These are phyloP conservation scores for Allium cepa DNA, from an alignment of 106 monocot species.

Conservation along the genomic window DNA sequence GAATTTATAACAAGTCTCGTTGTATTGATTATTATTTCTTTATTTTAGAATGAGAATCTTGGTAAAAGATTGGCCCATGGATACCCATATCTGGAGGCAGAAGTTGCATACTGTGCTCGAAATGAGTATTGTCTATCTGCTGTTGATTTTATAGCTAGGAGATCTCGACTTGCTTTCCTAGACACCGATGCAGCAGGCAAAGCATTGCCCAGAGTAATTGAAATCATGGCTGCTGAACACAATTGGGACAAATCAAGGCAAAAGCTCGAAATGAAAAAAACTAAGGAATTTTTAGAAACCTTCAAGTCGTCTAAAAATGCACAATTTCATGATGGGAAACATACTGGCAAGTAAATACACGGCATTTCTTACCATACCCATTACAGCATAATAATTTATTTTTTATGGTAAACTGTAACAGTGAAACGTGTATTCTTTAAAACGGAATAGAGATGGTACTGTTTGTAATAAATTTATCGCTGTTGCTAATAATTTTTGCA, in stretches of 20 bases:
- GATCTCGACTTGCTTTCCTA: conserved; percentile 87
- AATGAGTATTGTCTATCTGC: conserved; percentile 93
- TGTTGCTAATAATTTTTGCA: too few relatives aligned
- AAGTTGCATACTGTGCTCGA: conserved; percentile 92
- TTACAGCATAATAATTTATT: too few relatives aligned
- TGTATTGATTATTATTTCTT: neutral
- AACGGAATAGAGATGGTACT: too few relatives aligned
- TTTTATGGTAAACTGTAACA: too few relatives aligned
- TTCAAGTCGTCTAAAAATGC: conserved; percentile 98
- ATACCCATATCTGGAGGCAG: conserved; percentile 92
- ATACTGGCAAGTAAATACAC: conserved; percentile 24
- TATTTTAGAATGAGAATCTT: conserved; percentile 66
- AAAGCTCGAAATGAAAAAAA: conserved; percentile 68
- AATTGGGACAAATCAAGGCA: conserved; percentile 82
- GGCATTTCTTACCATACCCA: too few relatives aligned
- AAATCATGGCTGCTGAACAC: conserved; percentile 76
- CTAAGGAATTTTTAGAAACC: conserved; percentile 79
- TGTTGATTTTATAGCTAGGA: conserved; percentile 84
- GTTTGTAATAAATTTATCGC: too few relatives aligned
- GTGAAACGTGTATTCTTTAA: too few relatives aligned
- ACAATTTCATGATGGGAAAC: conserved; percentile 86
- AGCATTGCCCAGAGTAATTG: conserved; percentile 74
- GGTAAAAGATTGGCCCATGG: conserved; percentile 95
- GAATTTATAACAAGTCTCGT: neutral
- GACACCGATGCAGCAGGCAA: conserved; percentile 87